phyloP scores from a whole-genome alignment of 2,329 filamentous ascomycete species.

The Nemania abortiva region DNA sequence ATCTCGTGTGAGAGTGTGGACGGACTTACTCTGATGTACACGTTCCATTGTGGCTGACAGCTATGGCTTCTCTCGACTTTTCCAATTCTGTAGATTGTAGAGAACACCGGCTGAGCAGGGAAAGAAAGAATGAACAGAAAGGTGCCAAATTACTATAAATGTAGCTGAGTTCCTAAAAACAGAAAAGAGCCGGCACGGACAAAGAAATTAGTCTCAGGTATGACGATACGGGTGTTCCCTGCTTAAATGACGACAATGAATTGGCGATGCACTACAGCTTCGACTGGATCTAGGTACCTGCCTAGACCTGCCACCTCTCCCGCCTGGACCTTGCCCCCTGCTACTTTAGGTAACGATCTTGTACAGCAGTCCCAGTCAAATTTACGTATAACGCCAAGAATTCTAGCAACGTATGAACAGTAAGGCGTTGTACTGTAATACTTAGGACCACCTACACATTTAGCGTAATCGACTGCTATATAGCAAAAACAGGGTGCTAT shows the following conservation, averaged over 20 bases:
- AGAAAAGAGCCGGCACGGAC: slow-evolving; percentile 3
- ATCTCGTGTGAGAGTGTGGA: neutral
- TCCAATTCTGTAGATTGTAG: slow-evolving; percentile 5
- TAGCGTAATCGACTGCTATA: too few species aligned
- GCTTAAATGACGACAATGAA: slow-evolving; percentile 30
- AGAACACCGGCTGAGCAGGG: neutral
- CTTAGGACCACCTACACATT: too few species aligned
- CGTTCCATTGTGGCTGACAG: slow-evolving; percentile 47
- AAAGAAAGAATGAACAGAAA: neutral
- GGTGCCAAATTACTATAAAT: neutral
- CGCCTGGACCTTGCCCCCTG: too few species aligned
- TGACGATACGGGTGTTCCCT: slow-evolving; percentile 13
- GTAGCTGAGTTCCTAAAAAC: neutral
- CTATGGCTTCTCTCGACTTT: slow-evolving; percentile 5
- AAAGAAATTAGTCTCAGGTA: slow-evolving; percentile 9
- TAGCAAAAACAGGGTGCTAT: too few species aligned
- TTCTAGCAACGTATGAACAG: too few species aligned
- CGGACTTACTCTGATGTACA: slow-evolving; percentile 48
- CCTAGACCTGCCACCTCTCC: too few species aligned
- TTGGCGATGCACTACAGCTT: neutral
- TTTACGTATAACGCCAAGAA: too few species aligned
- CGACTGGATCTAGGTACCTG: too few species aligned
- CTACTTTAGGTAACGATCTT: too few species aligned
- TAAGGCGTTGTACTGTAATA: too few species aligned
- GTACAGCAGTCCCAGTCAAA: too few species aligned